Evolutionary conservation across 208 protist genomes (phyloP), one percentile per base, ranked within the genome.

Genomic region (Borovskyia barvae): DNA sequence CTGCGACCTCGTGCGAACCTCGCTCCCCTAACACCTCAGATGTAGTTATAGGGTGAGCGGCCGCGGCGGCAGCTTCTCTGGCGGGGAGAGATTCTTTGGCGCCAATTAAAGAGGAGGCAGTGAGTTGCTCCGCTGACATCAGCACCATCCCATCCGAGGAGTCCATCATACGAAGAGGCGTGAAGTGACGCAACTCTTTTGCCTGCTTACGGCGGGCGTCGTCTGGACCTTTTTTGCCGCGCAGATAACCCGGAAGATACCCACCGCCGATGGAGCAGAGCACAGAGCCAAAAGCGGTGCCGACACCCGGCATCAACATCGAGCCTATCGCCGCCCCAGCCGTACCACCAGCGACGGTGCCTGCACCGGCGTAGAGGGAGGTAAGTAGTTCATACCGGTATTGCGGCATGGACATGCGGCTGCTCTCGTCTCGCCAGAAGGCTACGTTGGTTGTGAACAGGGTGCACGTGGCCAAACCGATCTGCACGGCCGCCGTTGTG

Each of bases 351-450:
- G 62, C 68, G 7, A 92, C 55, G 2, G 66, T 77, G 25, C 71
- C 66, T 22, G 55, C 59, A 9, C 62, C 70, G 8, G 71, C 51
- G 43, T 57, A 55, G 1, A 82, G 24, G 14, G 64, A 55, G 28
- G 81, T 89, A 20, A 75, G 36, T n/a, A 74, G 40, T 32, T 85
- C 80, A 70, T 87, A 78, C 33, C 55, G 65, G 62, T 78, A 85
- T 67, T 89, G 79, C 30, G 56, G 54, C 15, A 67, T 2, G 2
- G 75, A 73, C 53, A 86, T 64, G 47, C 48, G 56, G 14, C 40
- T 53, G 24, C 58, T 52, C 2, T 26, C 49, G 7, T 72, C 53
- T 5, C 66, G 48, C 72, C 66, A 73, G 22, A 79, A 56, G 41
- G 57, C 59, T 46, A 35, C 51, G 47, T 78, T 56, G 53, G 60